Evolutionary conservation across 2,329 filamentous ascomycete species (phyloP), one percentile per base, ranked within the genome.

Genomic region (Mariannaea sp.): DNA sequence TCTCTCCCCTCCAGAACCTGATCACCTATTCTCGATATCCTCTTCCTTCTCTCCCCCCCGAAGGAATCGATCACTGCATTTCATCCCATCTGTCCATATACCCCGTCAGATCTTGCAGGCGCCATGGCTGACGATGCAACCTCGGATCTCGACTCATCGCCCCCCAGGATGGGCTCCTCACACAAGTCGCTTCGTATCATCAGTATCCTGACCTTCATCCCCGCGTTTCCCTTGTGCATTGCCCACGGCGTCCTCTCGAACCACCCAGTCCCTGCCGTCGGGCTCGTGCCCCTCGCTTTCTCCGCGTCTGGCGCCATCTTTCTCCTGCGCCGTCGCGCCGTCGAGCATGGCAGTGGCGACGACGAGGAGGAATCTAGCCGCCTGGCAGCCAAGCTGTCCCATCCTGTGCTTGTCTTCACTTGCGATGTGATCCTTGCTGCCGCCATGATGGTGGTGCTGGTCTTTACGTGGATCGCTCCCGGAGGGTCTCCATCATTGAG

Each of bases 171-270:
- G 43, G 29, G 53, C 16, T 39, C 44, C 35, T 60, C 58, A 22
- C 64, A 63, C 30, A 59, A 32, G 26, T 60, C 64, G 35, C 63
- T 74, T 35, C 74, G 74, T 53, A 64, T 68, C 46, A 53, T 72
- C 50, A 69, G 69, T 45, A 65, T 70, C 55, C 58, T 66, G 43
- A 69, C 67, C 48, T 74, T 75, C 54, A 27, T 76, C 24, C 73
- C 73, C 33, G 73, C 72, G 6, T 71, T 77, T 38, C 69, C 71
- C 3, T 68, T 76, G 14, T 72, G 71, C 55, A 57, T 77, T 54
- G 64, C 69, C 24, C 71, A 75, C 59, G 73, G 71, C 58, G 61
- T 70, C 39, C 60, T 74, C 46, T 72, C 72, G 20, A 45, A 59
- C 30, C 56, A 65, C 12, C 54, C 67, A 8, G 63, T 74, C 29